phyloP scores from a whole-genome alignment of 495 filamentous ascomycete genomes.

The Penicillium paradoxum region DNA sequence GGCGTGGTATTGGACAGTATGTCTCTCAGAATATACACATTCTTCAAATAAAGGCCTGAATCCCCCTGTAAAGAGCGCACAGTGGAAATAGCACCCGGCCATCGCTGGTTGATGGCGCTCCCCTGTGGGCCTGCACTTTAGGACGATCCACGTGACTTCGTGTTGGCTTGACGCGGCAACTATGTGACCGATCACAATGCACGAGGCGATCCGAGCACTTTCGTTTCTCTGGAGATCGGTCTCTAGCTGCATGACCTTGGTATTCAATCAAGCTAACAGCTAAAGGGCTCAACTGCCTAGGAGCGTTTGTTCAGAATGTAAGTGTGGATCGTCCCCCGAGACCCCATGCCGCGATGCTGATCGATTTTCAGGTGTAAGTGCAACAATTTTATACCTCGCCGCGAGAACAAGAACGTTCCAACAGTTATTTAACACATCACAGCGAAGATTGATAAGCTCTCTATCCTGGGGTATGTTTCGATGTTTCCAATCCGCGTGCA shows the following conservation, averaged over 20 bases:
- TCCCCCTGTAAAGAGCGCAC: not conserved
- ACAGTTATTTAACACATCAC: constrained; percentile 2
- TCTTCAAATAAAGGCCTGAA: not conserved
- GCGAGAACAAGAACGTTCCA: not conserved
- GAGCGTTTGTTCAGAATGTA: constrained; percentile 19
- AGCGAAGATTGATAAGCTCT: constrained; percentile 84
- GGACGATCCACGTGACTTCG: constrained; percentile 29
- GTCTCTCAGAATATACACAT: constrained; percentile 1
- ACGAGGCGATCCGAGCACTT: constrained; percentile 10
- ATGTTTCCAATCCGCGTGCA: not conserved
- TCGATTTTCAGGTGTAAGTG: constrained; percentile 27
- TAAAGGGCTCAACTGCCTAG: not conserved
- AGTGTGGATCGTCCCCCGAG: constrained; percentile 9
- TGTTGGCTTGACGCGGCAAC: constrained; percentile 25
- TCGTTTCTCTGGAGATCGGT: not conserved
- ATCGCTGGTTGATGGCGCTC: constrained; percentile 8
- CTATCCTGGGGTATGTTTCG: constrained; percentile 63
- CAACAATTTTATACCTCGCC: not conserved
- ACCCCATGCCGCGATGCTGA: constrained; percentile 16
- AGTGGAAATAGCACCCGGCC: constrained; percentile 15
- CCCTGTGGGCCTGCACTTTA: constrained; percentile 14
- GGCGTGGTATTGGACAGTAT: not conserved
- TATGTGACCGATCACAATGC: constrained; percentile 19
- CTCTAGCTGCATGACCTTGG: not conserved
- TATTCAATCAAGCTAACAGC: not conserved